Conservation (phyloP, 352 stramenopile species). For the Lagenidium giganteum region DNA sequence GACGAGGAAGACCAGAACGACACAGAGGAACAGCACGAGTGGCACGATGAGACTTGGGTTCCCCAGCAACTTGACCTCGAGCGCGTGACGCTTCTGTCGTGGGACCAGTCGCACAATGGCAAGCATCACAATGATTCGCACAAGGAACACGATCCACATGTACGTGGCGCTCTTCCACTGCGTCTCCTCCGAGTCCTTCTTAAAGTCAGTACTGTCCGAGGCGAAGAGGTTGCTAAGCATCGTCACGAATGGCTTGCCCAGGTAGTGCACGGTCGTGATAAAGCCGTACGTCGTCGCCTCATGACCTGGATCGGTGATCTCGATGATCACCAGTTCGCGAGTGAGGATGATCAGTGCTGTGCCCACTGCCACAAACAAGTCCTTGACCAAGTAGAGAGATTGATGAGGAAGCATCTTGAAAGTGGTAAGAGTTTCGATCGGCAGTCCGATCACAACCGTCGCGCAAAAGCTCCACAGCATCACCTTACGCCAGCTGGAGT, state of each 20-base stretch:
- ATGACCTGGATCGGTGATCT: constrained; percentile 1
- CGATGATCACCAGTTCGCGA: constrained; percentile 1
- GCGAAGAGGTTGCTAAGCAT: constrained; percentile 1
- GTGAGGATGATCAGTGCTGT: background rate
- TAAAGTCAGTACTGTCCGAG: background rate
- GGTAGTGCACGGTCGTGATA: constrained; percentile 1
- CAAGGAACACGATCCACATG: constrained; percentile 7
- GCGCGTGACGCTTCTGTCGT: constrained; percentile 20
- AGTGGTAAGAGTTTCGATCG: background rate
- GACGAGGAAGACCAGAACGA: constrained; percentile 8
- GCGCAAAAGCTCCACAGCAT: too few species aligned
- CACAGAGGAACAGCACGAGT: constrained; percentile 10
- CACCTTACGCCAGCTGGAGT: too few species aligned
- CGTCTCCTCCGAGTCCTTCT: background rate
- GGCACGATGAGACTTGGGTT: constrained; percentile 15
- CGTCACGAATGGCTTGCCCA: background rate
- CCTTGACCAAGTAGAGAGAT: background rate
- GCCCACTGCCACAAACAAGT: background rate
- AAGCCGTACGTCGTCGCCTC: constrained; percentile 4
- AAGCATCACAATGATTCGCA: too few species aligned
- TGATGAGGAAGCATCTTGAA: background rate
- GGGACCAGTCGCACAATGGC: constrained; percentile 8
- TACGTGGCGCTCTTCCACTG: background rate
- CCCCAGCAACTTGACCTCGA: constrained; percentile 19
- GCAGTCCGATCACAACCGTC: too few species aligned